Evolutionary conservation across 2,329 filamentous ascomycete species (phyloP).

Genomic region (Nemania sp.): DNA sequence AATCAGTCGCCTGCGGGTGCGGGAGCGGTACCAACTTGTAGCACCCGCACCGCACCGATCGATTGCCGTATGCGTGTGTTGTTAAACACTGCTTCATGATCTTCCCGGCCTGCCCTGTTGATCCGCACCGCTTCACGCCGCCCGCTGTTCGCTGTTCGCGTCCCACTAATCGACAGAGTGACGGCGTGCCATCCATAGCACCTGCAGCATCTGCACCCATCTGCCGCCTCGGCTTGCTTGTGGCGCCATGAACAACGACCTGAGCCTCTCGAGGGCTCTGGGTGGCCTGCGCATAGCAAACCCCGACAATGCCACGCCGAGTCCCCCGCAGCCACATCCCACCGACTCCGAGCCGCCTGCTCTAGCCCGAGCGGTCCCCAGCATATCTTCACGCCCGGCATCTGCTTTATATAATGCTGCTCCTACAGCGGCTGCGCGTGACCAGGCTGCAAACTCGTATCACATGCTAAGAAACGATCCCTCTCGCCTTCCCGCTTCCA

Average conservation of each 20-base stretch:
- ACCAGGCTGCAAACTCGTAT: conserved; percentile 42
- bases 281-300: conserved; percentile 97
- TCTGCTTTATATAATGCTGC: conserved; percentile 39
- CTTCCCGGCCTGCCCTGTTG: conserved; percentile 1
- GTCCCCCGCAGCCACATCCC: conserved; percentile 37
- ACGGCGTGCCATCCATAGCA: conserved; percentile 1
- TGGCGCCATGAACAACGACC: conserved; percentile 80
- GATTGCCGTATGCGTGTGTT: conserved; percentile 2
- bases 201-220: not conserved
- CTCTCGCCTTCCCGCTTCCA: conserved; percentile 59
- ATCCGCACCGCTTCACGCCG: conserved; percentile 14
- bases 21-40: conserved; percentile 11
- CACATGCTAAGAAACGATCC: conserved; percentile 60
- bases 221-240: not conserved
- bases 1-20: conserved; percentile 15
- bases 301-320: conserved; percentile 70
- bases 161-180: conserved; percentile 8
- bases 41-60: conserved; percentile 11
- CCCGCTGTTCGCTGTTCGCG: not conserved
- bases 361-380: conserved; percentile 30
- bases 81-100: conserved; percentile 9
- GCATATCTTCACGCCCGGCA: conserved; percentile 37
- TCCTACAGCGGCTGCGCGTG: conserved; percentile 36
- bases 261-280: conserved; percentile 88
- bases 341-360: conserved; percentile 38